phyloP scores from a whole-genome alignment of 208 protist species.

The Jaenimonas drosophilae region DNA sequence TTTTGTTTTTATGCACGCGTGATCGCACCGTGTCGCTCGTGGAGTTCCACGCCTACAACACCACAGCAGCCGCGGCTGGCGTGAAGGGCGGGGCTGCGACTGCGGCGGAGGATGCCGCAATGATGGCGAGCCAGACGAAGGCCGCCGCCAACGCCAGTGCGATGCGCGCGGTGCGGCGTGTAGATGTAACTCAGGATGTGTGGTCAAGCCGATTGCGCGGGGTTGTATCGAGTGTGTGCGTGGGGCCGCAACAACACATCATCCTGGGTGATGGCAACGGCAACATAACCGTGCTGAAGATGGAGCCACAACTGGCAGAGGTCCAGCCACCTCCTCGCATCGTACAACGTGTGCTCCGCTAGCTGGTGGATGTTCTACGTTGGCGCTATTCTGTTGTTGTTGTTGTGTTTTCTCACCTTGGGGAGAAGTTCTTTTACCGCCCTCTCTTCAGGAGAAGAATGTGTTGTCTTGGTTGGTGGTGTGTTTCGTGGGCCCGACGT shows the following conservation, averaged over 20 bases:
- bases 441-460: too few species aligned
- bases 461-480: too few species aligned
- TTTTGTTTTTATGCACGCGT: background rate
- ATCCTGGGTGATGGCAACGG: background rate
- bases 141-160: background rate
- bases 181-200: background rate
- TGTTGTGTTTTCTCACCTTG: too few species aligned
- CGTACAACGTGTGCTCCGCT: background rate
- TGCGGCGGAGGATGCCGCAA: too few species aligned
- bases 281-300: background rate
- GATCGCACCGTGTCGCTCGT: background rate
- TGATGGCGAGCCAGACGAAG: too few species aligned
- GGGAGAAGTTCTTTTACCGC: too few species aligned
- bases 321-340: background rate
- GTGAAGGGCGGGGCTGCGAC: too few species aligned
- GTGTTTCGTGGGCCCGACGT: too few species aligned
- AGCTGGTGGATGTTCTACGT: too few species aligned
- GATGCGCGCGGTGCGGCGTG: background rate
- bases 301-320: background rate
- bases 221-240: background rate
- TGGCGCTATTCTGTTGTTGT: too few species aligned
- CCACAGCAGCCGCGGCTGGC: background rate
- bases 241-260: background rate
- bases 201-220: background rate
- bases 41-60: background rate